Evolutionary conservation across 2,329 filamentous ascomycete species (phyloP), one percentile per base, ranked within the genome.

Genomic region (Sclerotinia sclerotiorum): DNA sequence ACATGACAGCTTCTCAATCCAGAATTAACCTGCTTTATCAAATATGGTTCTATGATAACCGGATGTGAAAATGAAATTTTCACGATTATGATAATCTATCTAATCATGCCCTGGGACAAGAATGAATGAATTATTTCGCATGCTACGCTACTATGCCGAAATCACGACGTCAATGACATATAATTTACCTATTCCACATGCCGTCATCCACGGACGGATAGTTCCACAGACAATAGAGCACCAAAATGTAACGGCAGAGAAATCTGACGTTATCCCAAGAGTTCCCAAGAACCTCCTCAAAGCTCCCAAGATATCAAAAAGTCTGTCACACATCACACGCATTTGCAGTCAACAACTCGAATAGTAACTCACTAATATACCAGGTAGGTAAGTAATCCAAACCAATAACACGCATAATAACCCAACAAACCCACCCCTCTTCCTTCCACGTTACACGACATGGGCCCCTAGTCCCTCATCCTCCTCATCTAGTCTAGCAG

Each of bases 231-330:
- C 13, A 32, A 19, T 48, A 32, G 13, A 35, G 10, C 7, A 2
- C 35, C 35, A 35, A 2, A 29, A 32, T 0, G 6, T 32, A 39
- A n/a, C 15, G 27, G 57, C 57, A 5, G 10, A 61, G 57, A 46
- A 61, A 48, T 48, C 42, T 60, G 24, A 60, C 57, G 57, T 60
- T 46, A 32, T 21, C 42, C 42, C 57, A 60, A 48, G 57, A 48
- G 21, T 15, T 17, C 27, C 39, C 39, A 39, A 39, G 39, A 13
- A 39, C 39, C 2, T 39, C 3, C 57, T 60, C 57, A 21, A 21
- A 60, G 57, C 57, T 46, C 11, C 42, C 24, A 46, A 27, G 42
- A 7, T 27, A 44, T 42, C 15, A n/a, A 27, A 21, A 39, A 39
- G 35, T 3, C 35, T 13, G 35, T 39, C 35, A 39, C 35, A 39